Base-by-base conservation (phyloP, 169 alveolate species). In the Theileria parva region DNA sequence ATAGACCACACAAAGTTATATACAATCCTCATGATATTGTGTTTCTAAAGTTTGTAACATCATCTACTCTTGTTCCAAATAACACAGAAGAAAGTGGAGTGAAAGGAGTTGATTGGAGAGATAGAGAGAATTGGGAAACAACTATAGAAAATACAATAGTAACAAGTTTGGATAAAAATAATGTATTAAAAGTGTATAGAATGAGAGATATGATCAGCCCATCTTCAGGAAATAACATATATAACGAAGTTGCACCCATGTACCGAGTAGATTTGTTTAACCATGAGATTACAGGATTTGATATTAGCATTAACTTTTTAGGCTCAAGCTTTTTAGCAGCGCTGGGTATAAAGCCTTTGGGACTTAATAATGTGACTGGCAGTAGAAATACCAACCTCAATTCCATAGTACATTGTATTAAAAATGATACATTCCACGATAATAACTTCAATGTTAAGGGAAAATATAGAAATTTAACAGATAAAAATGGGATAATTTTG, bases 271-370 rank as follows among this genome's bases (percentile, higher is more conserved):
- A 81, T 21, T 34, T 81, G 55, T 81, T 66, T 74, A 81, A 81
- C 80, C 88, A 81, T 65, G 66, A 81, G 48, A 73, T 81, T 11
- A 73, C 63, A 53, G 83, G 85, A 1, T 81, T 64, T 51, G 88
- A 81, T 57, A 21, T 81, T 2, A 59, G 77, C 11, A 51, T 71
- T 23, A 57, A 77, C 50, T 55, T 72, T 67, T 69, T 37, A 25
- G 79, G 74, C 75, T 34, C 69, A 15, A 60, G 74, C 28, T 70
- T 19, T 4, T 67, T 81, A 19, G 70, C 74, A 17, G 88, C 88
- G 6, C 34, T 81, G 11, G 88, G 88, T 19, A 81, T 81, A 17
- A 84, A 81, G 60, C 85, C 85, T 25, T 30, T 61, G 74, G 63
- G 21, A 8, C 6, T 7, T 23, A n/a, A 34, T 15, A 74, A 69